These are phyloP conservation scores for Acacia pycnantha DNA, from an alignment of 331 rosid species.

Conservation along the genomic window DNA sequence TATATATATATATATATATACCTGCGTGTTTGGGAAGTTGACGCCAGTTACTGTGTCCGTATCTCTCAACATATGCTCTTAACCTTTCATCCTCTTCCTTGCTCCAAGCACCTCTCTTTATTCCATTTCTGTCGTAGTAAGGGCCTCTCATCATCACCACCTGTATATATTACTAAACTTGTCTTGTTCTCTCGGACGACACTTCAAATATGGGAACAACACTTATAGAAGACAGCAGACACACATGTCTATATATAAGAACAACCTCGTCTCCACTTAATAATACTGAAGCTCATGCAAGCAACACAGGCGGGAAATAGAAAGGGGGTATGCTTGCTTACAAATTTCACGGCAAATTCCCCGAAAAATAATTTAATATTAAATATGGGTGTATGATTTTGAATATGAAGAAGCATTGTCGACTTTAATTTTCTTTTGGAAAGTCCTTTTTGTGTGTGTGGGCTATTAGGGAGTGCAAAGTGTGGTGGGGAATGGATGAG, in stretches of 20 bases:
- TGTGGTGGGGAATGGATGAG: background rate
- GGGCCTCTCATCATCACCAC: slow-evolving; percentile 69
- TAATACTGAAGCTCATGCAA: background rate
- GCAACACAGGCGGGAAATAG: background rate
- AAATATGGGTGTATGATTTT: background rate
- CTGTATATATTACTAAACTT: background rate
- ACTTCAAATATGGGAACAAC: background rate
- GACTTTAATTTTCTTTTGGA: background rate
- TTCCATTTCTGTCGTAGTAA: slow-evolving; percentile 57
- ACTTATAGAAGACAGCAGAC: background rate
- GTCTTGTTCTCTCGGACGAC: background rate
- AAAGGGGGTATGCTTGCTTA: background rate
- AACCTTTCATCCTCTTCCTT: slow-evolving; percentile 61
- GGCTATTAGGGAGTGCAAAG: background rate
- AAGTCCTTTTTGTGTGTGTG: background rate
- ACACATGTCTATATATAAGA: background rate
- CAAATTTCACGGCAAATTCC: background rate
- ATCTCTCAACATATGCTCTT: slow-evolving; percentile 47
- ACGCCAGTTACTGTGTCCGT: slow-evolving; percentile 75
- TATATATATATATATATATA: slow-evolving; percentile 17
- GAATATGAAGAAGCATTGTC: background rate
- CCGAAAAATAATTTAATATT: background rate
- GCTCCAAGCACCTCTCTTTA: slow-evolving; percentile 85
- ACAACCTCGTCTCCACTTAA: background rate
- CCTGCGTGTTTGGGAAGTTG: slow-evolving; percentile 68